Evolutionary conservation across 768 basidiomycete species (phyloP).

Genomic region (Podaxis sp.): DNA sequence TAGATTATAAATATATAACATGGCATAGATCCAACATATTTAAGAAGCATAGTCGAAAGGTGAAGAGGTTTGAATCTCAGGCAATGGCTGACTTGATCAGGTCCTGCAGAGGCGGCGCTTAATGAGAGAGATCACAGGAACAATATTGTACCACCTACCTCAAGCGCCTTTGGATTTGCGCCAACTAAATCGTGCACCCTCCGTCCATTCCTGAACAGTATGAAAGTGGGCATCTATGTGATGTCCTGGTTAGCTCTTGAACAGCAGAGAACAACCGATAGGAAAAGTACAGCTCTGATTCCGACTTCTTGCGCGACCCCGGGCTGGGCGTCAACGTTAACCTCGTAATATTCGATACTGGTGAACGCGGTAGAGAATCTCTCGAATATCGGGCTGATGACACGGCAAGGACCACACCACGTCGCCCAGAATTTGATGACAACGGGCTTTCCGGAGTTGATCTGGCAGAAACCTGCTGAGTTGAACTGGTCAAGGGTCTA

Average conservation of each 20-base stretch:
- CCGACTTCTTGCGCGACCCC: conserved; percentile 58
- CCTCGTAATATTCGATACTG: conserved; percentile 63
- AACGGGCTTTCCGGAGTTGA: conserved; percentile 44
- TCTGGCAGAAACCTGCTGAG: conserved; percentile 26
- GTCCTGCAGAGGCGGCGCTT: background rate
- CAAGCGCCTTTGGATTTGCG: conserved; percentile 39
- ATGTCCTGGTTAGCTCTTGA: no score
- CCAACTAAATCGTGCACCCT: conserved; percentile 44
- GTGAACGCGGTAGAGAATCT: conserved; percentile 36
- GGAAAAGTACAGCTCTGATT: conserved; percentile 55
- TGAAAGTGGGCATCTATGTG: conserved; percentile 44
- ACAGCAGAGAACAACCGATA: background rate
- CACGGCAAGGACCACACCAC: conserved; percentile 74
- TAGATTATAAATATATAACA: no score
- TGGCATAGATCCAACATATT: no score
- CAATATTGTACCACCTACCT: conserved; percentile 31
- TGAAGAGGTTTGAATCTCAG: no score
- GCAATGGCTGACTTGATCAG: background rate
- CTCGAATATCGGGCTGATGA: conserved; percentile 70
- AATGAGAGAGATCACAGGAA: background rate
- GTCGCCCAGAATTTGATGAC: conserved; percentile 77
- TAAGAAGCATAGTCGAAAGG: no score
- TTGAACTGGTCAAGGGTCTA: no score
- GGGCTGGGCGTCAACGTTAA: conserved; percentile 63
- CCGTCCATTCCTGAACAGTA: conserved; percentile 35